These are phyloP conservation scores for Arxiozyma slooffiae DNA, from an alignment of 1,139 yeast genomes.

Conservation along the genomic window DNA sequence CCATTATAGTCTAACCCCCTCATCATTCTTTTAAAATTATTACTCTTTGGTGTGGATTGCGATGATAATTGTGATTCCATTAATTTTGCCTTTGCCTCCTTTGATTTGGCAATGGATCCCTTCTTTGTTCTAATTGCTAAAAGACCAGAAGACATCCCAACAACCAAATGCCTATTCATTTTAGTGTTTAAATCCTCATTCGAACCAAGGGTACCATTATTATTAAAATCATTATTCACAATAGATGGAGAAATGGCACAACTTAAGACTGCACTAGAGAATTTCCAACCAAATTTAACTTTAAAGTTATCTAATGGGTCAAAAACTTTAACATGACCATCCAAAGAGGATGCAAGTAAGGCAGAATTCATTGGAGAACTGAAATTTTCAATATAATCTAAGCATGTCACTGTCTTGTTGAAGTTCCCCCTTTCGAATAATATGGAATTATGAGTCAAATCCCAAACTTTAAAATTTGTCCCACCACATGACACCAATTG, in stretches of 20 bases:
- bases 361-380: constrained; percentile 57
- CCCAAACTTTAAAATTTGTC: constrained; percentile 84
- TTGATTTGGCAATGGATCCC: constrained; percentile 41
- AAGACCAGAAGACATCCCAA: constrained; percentile 88
- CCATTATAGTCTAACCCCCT: constrained; percentile 88
- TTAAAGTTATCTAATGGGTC: constrained; percentile 75
- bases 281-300: constrained; percentile 95
- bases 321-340: constrained; percentile 93
- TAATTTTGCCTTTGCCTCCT: background rate
- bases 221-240: constrained; percentile 20
- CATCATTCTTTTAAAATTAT: constrained; percentile 63
- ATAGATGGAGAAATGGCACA: constrained; percentile 80
- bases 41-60: constrained; percentile 22
- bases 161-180: constrained; percentile 62
- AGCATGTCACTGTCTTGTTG: constrained; percentile 84
- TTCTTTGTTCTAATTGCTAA: constrained; percentile 82
- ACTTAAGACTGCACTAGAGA: constrained; percentile 82
- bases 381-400: constrained; percentile 40
- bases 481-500: constrained; percentile 82
- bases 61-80: background rate
- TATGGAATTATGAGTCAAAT: constrained; percentile 57
- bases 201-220: constrained; percentile 16
- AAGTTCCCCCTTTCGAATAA: constrained; percentile 44
- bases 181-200: constrained; percentile 9
- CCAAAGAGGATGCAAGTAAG: constrained; percentile 83